Conservation (phyloP, 495 filamentous ascomycete genomes). For the Rhypophila decipiens region DNA sequence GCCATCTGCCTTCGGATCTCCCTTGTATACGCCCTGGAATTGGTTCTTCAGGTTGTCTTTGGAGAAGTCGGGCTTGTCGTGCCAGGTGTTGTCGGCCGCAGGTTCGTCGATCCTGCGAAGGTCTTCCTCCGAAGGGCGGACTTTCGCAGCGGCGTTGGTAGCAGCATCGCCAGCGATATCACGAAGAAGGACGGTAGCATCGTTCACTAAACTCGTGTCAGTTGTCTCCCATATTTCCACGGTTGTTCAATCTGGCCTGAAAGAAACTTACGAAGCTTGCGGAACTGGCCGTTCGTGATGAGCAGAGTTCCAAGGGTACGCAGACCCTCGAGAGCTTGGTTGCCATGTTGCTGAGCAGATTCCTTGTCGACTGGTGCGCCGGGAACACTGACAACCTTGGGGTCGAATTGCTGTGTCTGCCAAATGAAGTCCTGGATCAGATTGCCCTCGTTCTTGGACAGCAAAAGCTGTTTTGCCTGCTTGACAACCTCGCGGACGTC, state of each 20-base stretch:
- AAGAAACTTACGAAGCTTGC: constrained; percentile 71
- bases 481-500: constrained; percentile 81
- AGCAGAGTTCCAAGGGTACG: constrained; percentile 82
- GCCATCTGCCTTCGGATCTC: constrained; percentile 48
- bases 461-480: constrained; percentile 78
- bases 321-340: constrained; percentile 75
- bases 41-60: constrained; percentile 64
- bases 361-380: constrained; percentile 65
- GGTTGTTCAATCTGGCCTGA: constrained; percentile 11
- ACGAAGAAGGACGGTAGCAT: constrained; percentile 74
- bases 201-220: constrained; percentile 78
- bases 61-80: constrained; percentile 76
- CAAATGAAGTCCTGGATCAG: constrained; percentile 95
- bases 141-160: constrained; percentile 65
- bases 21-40: constrained; percentile 52
- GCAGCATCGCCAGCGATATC: constrained; percentile 91
- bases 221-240: too few species aligned
- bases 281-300: constrained; percentile 94
- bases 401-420: constrained; percentile 70
- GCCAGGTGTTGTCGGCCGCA: constrained; percentile 88
- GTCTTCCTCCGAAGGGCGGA: constrained; percentile 74
- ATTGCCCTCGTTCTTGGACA: constrained; percentile 93
- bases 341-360: constrained; percentile 70
- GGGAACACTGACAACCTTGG: constrained; percentile 54
- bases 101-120: constrained; percentile 72